These are phyloP conservation scores for Globisporangium iwayamae DNA, from an alignment of 352 stramenopile species.

Conservation along the genomic window DNA sequence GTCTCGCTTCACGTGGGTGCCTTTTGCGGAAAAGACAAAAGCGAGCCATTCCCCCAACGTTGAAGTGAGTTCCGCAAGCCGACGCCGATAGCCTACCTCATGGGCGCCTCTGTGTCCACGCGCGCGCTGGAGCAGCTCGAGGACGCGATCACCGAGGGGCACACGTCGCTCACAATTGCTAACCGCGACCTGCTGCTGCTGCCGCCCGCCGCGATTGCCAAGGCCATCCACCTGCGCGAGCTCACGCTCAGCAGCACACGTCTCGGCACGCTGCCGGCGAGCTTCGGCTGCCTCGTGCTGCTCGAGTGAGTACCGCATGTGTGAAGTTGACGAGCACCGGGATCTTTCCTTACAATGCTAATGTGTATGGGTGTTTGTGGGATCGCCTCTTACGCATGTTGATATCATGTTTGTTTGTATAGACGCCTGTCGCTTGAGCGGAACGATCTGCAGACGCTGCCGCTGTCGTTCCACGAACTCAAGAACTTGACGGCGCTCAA, in stretches of 20 bases:
- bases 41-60: neutral
- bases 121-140: constrained; percentile 39
- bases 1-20: too few relatives aligned
- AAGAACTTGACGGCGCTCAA: constrained; percentile 31
- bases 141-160: constrained; percentile 22
- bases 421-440: constrained; percentile 46
- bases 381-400: neutral
- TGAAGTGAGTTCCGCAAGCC: neutral
- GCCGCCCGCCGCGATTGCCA: constrained; percentile 35
- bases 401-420: constrained; percentile 1
- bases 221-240: constrained; percentile 40
- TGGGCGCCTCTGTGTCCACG: constrained; percentile 34
- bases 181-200: constrained; percentile 39
- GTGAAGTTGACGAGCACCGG: neutral
- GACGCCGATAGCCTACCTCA: neutral
- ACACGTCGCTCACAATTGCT: constrained; percentile 25
- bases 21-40: neutral
- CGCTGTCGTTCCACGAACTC: constrained; percentile 52
- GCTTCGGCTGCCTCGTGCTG: constrained; percentile 44
- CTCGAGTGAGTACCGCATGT: constrained; percentile 36
- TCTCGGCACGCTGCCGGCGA: constrained; percentile 36
- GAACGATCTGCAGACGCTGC: constrained; percentile 51
- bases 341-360: neutral
- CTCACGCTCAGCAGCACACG: constrained; percentile 31
- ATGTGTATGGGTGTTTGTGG: neutral